Conservation (phyloP, 768 basidiomycete species). For the Lentinula guzmanii region DNA sequence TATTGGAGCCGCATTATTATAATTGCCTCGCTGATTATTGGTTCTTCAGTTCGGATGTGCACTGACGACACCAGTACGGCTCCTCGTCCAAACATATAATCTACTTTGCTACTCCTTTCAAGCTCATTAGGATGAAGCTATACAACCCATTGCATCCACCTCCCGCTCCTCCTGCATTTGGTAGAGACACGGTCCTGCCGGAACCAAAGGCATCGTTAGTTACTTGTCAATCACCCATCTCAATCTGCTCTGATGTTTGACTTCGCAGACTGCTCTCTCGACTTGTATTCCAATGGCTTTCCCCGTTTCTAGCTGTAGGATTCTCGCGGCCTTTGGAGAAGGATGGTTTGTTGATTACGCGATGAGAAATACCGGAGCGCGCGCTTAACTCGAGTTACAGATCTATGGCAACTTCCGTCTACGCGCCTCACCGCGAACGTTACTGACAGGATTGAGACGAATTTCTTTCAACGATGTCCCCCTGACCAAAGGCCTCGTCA, state of each 20-base stretch:
- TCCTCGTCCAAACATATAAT: not conserved
- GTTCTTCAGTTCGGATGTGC: not conserved
- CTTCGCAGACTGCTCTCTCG: constrained; percentile 25
- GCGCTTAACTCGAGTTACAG: not conserved
- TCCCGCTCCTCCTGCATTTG: constrained; percentile 47
- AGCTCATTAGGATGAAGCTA: constrained; percentile 6
- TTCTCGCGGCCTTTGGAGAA: constrained; percentile 44
- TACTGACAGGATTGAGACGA: constrained; percentile 1
- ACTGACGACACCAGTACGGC: not conserved
- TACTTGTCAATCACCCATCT: not conserved
- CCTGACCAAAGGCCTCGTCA: constrained; percentile 7
- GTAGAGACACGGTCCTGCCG: constrained; percentile 37
- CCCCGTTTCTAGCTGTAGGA: constrained; percentile 40
- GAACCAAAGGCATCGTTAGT: constrained; percentile 28
- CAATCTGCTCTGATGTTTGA: not conserved
- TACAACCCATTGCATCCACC: constrained; percentile 33
- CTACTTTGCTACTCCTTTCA: not conserved
- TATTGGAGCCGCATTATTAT: not conserved
- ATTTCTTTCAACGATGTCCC: constrained; percentile 7
- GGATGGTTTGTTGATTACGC: constrained; percentile 27
- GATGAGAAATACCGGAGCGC: too few relatives aligned
- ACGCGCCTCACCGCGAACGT: not conserved
- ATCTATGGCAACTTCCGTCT: constrained; percentile 9
- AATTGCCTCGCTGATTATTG: not conserved
- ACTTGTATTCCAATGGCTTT: constrained; percentile 41